Evolutionary conservation across 2,329 filamentous ascomycete species (phyloP), one percentile per base, ranked within the genome.

Genomic region (Corinectria fuckeliana): DNA sequence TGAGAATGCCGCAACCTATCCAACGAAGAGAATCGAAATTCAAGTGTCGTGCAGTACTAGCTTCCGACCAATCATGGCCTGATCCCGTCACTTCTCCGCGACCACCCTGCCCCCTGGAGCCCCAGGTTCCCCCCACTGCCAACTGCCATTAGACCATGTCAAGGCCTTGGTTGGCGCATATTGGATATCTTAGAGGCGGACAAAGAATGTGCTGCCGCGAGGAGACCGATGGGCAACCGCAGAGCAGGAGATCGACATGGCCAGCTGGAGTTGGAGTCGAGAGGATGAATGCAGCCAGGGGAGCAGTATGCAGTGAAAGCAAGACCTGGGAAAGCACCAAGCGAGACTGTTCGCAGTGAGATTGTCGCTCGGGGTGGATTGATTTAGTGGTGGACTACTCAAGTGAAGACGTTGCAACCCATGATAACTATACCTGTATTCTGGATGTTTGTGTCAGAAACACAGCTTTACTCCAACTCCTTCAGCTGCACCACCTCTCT

Each of bases 21-120:
- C 73, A 14, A 74, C 72, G 23, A 75, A 76, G 0, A 76, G 69
- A 30, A 76, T 73, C 0, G 74, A 76, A 16, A 76, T 72, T 34
- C 72, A 75, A 0, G 73, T 74, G 51, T 74, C 72, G 58, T 74
- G 51, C 74, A 72, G 58, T 74, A 74, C 51, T 74, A 64, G 2
- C 56, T 59, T 6, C 78, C 79, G 1, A 71, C 71, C 45, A 87
- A 72, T 18, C 26, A 58, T 58, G 49, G 34, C 34, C 55, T 58
- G 49, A 58, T 39, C 41, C 10, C 34, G 18, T 16, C 41, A 4
- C 41, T 50, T 34, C 32, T 34, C 28, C 34, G 55, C 48, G 48
- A 39, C 32, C 26, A 20, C 10, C n/a, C 26, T 32, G 25, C 41
- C 55, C 48, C 48, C 49, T n/a, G 55, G 55, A 49, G 55, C 55